phyloP scores from a whole-genome alignment of 2,329 filamentous ascomycete genomes.

The Aspergillus aculeatus region DNA sequence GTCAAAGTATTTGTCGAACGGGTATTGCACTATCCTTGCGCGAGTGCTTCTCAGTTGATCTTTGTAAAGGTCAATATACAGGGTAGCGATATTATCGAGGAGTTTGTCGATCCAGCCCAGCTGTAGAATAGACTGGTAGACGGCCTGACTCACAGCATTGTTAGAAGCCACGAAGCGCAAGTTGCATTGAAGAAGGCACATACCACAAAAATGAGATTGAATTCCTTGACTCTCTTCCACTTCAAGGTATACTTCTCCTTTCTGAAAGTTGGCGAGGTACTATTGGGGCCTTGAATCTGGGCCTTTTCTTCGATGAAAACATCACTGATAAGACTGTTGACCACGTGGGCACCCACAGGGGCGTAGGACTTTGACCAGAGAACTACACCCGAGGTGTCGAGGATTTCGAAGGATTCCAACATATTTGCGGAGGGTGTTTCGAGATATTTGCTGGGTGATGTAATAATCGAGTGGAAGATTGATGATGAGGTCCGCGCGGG shows the following conservation, averaged over 20 bases:
- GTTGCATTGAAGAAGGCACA: constrained; percentile 30
- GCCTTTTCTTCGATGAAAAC: constrained; percentile 96
- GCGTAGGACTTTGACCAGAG: constrained; percentile 91
- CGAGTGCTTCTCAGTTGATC: constrained; percentile 80
- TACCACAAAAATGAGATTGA: constrained; percentile 94
- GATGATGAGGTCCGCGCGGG: constrained; percentile 13
- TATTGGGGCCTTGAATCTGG: constrained; percentile 59
- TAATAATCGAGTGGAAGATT: constrained; percentile 5
- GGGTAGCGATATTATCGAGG: constrained; percentile 87
- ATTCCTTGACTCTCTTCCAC: constrained; percentile 89
- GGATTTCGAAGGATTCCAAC: constrained; percentile 95
- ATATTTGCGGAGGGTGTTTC: constrained; percentile 49
- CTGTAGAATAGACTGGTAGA: constrained; percentile 93
- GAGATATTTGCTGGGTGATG: constrained; percentile 3
- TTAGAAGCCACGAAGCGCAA: constrained; percentile 13
- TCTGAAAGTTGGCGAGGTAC: constrained; percentile 70
- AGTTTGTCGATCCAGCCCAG: constrained; percentile 97
- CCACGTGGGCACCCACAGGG: constrained; percentile 73
- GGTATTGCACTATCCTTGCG: constrained; percentile 75
- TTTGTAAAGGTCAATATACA: constrained; percentile 88
- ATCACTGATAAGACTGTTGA: constrained; percentile 94
- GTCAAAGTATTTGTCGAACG: constrained; percentile 92
- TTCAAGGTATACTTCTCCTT: constrained; percentile 93
- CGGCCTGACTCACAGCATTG: constrained; percentile 60
- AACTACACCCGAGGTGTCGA: constrained; percentile 94